Conservation (phyloP, 768 basidiomycete genomes). For the Tricholomella constricta region DNA sequence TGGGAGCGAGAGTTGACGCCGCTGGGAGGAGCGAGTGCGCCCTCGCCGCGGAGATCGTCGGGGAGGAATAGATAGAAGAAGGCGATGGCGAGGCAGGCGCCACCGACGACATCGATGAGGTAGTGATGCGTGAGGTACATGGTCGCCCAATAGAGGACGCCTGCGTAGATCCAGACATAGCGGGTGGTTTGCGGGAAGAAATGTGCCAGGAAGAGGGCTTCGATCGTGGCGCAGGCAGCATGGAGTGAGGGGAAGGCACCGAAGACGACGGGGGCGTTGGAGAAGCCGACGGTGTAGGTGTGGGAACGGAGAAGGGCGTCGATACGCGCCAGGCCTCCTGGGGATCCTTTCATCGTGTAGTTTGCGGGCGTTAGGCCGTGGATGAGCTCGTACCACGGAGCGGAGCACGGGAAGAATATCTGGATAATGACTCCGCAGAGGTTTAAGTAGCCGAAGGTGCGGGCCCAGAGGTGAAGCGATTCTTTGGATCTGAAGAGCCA, state of each 20-base stretch:
- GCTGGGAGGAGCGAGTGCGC: slow-evolving; percentile 53
- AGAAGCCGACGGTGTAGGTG: slow-evolving; percentile 80
- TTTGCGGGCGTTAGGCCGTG: slow-evolving; percentile 95
- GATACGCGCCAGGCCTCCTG: slow-evolving; percentile 91
- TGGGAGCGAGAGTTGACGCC: slow-evolving; percentile 19
- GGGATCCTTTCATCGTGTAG: slow-evolving; percentile 89
- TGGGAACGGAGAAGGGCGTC: slow-evolving; percentile 80
- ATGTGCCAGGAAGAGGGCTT: slow-evolving; percentile 90
- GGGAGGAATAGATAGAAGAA: slow-evolving; percentile 91
- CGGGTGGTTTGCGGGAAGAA: slow-evolving; percentile 81
- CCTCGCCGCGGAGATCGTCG: slow-evolving; percentile 65
- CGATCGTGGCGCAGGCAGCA: slow-evolving; percentile 86
- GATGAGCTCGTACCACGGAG: slow-evolving; percentile 98
- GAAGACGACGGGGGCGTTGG: slow-evolving; percentile 89
- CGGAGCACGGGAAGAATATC: slow-evolving; percentile 87
- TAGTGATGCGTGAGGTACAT: slow-evolving; percentile 99
- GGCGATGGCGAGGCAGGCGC: slow-evolving; percentile 84
- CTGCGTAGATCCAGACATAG: slow-evolving; percentile 82
- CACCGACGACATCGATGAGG: slow-evolving; percentile 95
- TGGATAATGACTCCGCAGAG: slow-evolving; percentile 85
- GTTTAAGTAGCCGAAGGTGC: slow-evolving; percentile 93
- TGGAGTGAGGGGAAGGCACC: slow-evolving; percentile 97
- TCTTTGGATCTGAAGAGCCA: slow-evolving; percentile 90
- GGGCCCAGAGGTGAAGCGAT: slow-evolving; percentile 80
- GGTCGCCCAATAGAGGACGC: slow-evolving; percentile 93